Conservation (phyloP, 345 rosid species). For the Euclidium syriacum region DNA sequence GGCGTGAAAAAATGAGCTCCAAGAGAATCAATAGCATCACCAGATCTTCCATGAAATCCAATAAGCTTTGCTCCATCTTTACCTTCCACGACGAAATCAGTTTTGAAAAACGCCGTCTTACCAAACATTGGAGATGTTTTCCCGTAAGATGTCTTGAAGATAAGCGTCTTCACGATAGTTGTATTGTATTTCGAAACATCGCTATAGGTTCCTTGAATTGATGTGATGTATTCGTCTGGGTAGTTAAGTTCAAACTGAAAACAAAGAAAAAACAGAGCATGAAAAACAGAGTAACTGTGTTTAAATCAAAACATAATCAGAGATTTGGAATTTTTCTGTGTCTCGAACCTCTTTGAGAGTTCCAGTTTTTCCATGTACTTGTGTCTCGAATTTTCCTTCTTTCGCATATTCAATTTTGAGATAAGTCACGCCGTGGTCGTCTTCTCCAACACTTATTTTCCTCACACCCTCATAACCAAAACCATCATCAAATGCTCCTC, state of each 20-base stretch:
- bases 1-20: slow-evolving; percentile 10
- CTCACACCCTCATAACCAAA: neutral
- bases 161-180: neutral
- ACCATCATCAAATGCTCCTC: slow-evolving; percentile 12
- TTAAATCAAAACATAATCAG: too few relatives aligned
- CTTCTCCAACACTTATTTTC: slow-evolving; percentile 1
- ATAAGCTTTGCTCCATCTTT: slow-evolving; percentile 10
- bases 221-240: slow-evolving; percentile 17
- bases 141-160: neutral
- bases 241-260: slow-evolving; percentile 9
- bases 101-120: neutral
- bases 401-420: neutral
- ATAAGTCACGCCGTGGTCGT: neutral
- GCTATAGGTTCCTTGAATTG: neutral
- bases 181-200: neutral
- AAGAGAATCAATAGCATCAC: neutral
- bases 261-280: neutral
- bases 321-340: too few relatives aligned
- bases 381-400: neutral
- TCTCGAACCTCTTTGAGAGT: neutral
- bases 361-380: slow-evolving; percentile 4
- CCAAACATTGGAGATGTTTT: neutral
- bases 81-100: neutral
- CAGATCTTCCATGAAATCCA: slow-evolving; percentile 17
- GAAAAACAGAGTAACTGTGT: neutral